Evolutionary conservation across 78 protist species (phyloP).

Genomic region (Dictyostelium capitatum): DNA sequence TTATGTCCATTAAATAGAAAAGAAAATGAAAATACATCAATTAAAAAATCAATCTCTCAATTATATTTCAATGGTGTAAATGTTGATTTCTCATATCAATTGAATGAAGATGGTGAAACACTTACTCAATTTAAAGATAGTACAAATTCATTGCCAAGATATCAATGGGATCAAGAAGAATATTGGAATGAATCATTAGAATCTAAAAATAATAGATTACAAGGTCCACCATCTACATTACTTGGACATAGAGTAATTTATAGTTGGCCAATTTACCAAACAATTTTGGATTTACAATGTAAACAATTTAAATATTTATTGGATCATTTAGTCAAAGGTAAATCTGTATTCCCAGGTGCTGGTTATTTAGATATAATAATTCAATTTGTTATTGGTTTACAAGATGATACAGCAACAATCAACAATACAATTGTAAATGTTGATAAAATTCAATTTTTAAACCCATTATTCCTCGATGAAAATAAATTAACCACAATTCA

Average conservation of each 20-base stretch:
- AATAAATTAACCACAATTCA: conserved; percentile 20
- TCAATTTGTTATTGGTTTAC: not conserved
- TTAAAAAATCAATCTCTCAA: not conserved
- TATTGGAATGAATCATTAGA: conserved; percentile 40
- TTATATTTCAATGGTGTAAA: conserved; percentile 35
- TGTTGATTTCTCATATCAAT: conserved; percentile 43
- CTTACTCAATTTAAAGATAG: conserved; percentile 1
- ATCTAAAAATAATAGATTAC: conserved; percentile 11
- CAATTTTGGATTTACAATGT: not conserved
- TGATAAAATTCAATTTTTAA: not conserved
- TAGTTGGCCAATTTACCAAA: not conserved
- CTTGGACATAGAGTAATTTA: not conserved
- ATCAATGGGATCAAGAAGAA: conserved; percentile 58
- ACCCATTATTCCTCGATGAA: conserved; percentile 19
- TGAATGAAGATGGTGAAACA: not conserved
- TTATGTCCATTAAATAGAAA: conserved; percentile 17
- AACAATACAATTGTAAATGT: not conserved
- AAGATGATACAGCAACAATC: not conserved
- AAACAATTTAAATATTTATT: not conserved
- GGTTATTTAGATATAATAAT: conserved; percentile 59
- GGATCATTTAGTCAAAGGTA: conserved; percentile 48
- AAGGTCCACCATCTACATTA: conserved; percentile 25
- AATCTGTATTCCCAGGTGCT: conserved; percentile 74
- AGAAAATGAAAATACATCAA: conserved; percentile 16
- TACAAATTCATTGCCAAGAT: conserved; percentile 10